Evolutionary conservation across 2,329 filamentous ascomycete species (phyloP), one percentile per base, ranked within the genome.

Genomic region (Paracoccidioides brasiliensis): DNA sequence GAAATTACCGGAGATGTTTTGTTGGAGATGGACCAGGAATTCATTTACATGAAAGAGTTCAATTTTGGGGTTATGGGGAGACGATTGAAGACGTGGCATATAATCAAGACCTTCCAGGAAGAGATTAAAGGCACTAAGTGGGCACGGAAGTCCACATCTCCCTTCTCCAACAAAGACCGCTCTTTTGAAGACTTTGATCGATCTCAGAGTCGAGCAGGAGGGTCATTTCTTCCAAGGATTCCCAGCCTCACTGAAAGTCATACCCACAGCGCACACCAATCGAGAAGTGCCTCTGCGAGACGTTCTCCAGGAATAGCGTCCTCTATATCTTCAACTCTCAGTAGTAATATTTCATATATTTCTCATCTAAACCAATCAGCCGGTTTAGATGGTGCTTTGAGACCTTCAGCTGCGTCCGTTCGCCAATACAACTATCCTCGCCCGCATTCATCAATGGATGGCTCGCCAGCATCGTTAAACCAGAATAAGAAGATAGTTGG

Each of bases 1-100:
- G 93, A 98, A 69, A 97, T 98, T 56, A 85, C 87, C 2, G 93
- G 93, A 51, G 90, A 97, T 64, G 91, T 97, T 3, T 74, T 98
- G 42, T 74, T 98, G 53, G 88, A 88, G 54, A 95, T 97, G 88
- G 90, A 96, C 64, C 91, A 96, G 72, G 88, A 88, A 56, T 94
- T 93, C 42, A 78, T 97, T 14, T 95, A 96, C 68, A 85, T 97
- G 75, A 95, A 95, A 67, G 90, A 93, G 49, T 95, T 96, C 64
- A 88, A 96, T 62, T 78, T 97, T 61, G 91, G 91, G 15, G 88
- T 90, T 3, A 90, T 97, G 62, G 91, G 91, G 7, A 81, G 88
- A 56, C 81, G 91, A 58, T 73, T 97, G 59, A 94, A 94, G 70
- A 95, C 90, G 2, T 97, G 91, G 91, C 89, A 96, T 71, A 95